Evolutionary conservation across 148 eudicot genomes (phyloP), one percentile per base, ranked within the genome.

Genomic region (Selenicereus undatus): DNA sequence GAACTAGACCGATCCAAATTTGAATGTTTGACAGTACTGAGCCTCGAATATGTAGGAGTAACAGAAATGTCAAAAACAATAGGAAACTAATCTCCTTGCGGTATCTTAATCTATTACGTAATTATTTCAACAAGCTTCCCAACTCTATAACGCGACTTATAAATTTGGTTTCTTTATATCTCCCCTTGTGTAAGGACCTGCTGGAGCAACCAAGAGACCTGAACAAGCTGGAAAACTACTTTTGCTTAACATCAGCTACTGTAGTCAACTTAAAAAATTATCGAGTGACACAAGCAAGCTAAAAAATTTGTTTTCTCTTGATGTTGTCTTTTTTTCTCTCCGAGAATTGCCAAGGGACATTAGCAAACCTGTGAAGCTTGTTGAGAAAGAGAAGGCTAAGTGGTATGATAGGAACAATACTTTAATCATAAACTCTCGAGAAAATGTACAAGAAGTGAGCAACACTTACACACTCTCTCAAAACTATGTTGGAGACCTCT

Each of bases 11-110:
- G n/a, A 11, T 24, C 69, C 1, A 64, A 64, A 24, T 64, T 64
- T 64, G 12, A 64, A 8, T 9, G 69, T 5, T 64, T 80, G 72
- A 80, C 60, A 58, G 72, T 62, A 21, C n/a, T 80, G 21, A 30
- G 54, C 8, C 54, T 80, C 29, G 35, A 27, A 26, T n/a, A 8
- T 9, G 32, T 64, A 39, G 78, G 82, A 18, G 26, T 80, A 21
- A 42, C 14, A 20, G 62, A 27, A 18, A 8, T 42, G 62, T 73
- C 82, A 60, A 74, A 30, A 43, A 73, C 72, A 3, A 1, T 80
- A 76, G 78, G 0, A 32, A 74, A 8, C 35, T 80, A 2, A 43
- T 11, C 29, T 18, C 13, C 21, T 58, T 80, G 29, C 5, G 78
- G 27, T 80, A 73, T 45, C 60, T 80, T 5, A 39, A 80, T 30